Conservation (phyloP, 1,284 basidiomycete species). For the Heterobasidion annosum region DNA sequence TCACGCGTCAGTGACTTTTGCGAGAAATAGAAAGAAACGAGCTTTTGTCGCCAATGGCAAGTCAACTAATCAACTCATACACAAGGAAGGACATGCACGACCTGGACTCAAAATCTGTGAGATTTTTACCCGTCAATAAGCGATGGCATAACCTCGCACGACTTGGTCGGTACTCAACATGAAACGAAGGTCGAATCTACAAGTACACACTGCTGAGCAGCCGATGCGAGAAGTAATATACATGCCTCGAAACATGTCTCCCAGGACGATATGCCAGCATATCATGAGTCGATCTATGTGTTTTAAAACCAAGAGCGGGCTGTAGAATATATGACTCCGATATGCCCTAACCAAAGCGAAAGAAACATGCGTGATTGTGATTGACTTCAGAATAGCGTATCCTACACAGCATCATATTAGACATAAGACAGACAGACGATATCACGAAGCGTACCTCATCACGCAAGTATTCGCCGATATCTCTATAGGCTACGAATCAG, state of each 20-base stretch:
- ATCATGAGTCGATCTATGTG: neutral
- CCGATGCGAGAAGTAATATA: neutral
- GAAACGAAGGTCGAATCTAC: neutral
- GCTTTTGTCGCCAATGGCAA: neutral
- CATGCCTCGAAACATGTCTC: neutral
- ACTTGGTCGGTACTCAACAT: neutral
- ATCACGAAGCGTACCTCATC: slow-evolving; percentile 65
- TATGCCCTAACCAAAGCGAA: neutral
- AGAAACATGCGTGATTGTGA: neutral
- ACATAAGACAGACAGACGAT: neutral
- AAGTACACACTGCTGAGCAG: neutral
- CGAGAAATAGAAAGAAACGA: too few relatives aligned
- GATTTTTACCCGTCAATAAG: too few relatives aligned
- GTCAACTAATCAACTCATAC: neutral
- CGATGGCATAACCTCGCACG: too few relatives aligned
- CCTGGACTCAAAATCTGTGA: too few relatives aligned
- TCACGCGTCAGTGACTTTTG: neutral
- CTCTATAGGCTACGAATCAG: slow-evolving; percentile 36
- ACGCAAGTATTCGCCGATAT: slow-evolving; percentile 92
- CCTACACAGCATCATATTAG: slow-evolving; percentile 29
- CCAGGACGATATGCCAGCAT: neutral
- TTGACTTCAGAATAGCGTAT: neutral
- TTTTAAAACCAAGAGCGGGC: neutral
- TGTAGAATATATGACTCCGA: neutral
- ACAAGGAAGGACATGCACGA: neutral